Conservation (phyloP, 2,329 filamentous ascomycete species). For the Podosphaera xanthii region DNA sequence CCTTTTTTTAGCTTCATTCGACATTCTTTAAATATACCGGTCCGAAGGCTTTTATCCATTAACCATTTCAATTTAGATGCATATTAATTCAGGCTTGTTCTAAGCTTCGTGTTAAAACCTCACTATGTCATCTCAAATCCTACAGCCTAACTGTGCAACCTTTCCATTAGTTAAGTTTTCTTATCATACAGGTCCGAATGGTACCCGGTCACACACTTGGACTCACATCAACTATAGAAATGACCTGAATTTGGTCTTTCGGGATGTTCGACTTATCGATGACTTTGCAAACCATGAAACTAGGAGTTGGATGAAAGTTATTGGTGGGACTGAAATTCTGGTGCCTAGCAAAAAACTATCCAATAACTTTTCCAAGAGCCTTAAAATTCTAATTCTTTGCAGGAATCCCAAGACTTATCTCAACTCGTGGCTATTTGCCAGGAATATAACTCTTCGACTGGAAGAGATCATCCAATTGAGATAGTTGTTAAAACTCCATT, state of each 20-base stretch:
- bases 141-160: constrained; percentile 6
- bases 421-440: constrained; percentile 8
- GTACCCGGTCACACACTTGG: constrained; percentile 11
- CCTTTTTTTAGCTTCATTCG: neutral
- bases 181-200: constrained; percentile 9
- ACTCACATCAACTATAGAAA: constrained; percentile 11
- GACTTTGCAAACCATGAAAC: constrained; percentile 7
- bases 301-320: constrained; percentile 17
- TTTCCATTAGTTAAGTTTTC: constrained; percentile 16
- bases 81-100: neutral
- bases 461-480: constrained; percentile 14
- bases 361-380: neutral
- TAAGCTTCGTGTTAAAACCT: neutral
- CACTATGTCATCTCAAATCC: constrained; percentile 4
- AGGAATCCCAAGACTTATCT: constrained; percentile 15
- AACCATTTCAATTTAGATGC: neutral
- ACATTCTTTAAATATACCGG: neutral
- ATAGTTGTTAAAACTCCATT: constrained; percentile 15
- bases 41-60: neutral
- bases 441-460: constrained; percentile 6
- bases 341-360: constrained; percentile 14
- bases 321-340: constrained; percentile 20
- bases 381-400: neutral
- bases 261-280: constrained; percentile 7
- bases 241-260: constrained; percentile 13